phyloP scores from a whole-genome alignment of 352 stramenopile genomes.

The Nothophytophthora sp. region DNA sequence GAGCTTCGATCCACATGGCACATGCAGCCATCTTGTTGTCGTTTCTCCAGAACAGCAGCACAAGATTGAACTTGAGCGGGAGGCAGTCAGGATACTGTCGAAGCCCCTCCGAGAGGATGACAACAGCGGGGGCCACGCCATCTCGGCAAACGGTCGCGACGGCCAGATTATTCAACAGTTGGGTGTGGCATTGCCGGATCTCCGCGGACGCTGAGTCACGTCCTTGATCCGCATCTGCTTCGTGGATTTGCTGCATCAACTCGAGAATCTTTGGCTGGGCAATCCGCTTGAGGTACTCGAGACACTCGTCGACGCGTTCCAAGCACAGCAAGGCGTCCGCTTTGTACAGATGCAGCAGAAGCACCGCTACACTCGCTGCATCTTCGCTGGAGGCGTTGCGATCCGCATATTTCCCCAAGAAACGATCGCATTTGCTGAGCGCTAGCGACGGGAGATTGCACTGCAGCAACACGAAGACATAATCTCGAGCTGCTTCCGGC shows the following conservation, averaged over 20 bases:
- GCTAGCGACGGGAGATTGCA: slow-evolving; percentile 52
- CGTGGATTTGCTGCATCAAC: slow-evolving; percentile 1
- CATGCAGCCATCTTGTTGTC: slow-evolving; percentile 46
- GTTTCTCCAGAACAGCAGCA: slow-evolving; percentile 72
- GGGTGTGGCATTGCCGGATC: slow-evolving; percentile 39
- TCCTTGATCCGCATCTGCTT: background rate
- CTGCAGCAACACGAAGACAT: slow-evolving; percentile 71
- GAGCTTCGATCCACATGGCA: slow-evolving; percentile 68
- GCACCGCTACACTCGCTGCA: background rate
- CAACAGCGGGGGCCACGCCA: slow-evolving; percentile 38
- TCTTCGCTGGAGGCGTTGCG: background rate
- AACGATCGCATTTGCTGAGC: slow-evolving; percentile 40
- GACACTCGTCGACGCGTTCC: slow-evolving; percentile 66
- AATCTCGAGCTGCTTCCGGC: slow-evolving; percentile 29
- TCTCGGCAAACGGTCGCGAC: slow-evolving; percentile 44
- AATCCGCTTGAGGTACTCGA: slow-evolving; percentile 32
- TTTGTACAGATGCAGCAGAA: slow-evolving; percentile 61
- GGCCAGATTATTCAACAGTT: slow-evolving; percentile 81
- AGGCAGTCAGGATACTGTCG: slow-evolving; percentile 42
- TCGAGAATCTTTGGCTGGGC: slow-evolving; percentile 33
- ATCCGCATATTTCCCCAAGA: slow-evolving; percentile 14
- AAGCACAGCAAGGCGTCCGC: slow-evolving; percentile 77
- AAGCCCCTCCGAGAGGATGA: slow-evolving; percentile 43
- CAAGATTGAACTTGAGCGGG: slow-evolving; percentile 69
- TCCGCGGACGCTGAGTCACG: slow-evolving; percentile 16